These are phyloP conservation scores for Phlyctochytrium bullatum DNA, from an alignment of 192 early-diverging fungal genomes.

Conservation along the genomic window DNA sequence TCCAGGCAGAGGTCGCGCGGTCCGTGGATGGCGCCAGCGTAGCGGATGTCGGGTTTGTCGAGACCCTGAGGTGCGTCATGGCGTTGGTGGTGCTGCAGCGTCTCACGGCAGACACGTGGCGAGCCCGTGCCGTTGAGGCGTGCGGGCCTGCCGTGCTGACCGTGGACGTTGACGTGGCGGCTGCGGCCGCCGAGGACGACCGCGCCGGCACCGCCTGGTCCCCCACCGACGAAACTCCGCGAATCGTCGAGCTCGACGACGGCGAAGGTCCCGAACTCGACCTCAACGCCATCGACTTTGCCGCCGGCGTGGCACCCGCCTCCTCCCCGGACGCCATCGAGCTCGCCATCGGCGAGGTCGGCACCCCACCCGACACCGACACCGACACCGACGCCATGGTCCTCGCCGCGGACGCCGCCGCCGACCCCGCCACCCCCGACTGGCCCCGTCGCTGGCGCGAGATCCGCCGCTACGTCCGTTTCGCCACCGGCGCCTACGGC, in stretches of 20 bases:
- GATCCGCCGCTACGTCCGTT: constrained; percentile 38
- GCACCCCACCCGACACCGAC: background rate
- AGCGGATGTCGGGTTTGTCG: constrained; percentile 15
- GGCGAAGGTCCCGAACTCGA: background rate
- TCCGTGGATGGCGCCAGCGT: too few relatives aligned
- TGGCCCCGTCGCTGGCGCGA: constrained; percentile 17
- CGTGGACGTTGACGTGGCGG: background rate
- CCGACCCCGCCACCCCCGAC: background rate
- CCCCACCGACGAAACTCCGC: background rate
- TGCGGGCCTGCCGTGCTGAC: background rate
- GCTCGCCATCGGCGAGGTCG: background rate
- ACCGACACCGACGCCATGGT: background rate
- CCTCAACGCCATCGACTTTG: background rate
- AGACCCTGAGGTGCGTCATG: constrained; percentile 20
- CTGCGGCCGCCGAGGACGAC: background rate
- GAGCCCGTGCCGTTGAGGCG: background rate
- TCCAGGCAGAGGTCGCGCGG: too few relatives aligned
- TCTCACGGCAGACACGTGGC: constrained; percentile 7
- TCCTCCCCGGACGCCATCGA: background rate
- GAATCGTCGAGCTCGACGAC: constrained; percentile 2
- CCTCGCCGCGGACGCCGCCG: background rate
- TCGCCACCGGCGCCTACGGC: constrained; percentile 43
- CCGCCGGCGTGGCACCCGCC: constrained; percentile 11
- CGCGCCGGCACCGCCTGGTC: background rate
- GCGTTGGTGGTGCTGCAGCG: constrained; percentile 45